Evolutionary conservation across 306 rosid genomes (phyloP).

Genomic region (Mimosa bimucronata): DNA sequence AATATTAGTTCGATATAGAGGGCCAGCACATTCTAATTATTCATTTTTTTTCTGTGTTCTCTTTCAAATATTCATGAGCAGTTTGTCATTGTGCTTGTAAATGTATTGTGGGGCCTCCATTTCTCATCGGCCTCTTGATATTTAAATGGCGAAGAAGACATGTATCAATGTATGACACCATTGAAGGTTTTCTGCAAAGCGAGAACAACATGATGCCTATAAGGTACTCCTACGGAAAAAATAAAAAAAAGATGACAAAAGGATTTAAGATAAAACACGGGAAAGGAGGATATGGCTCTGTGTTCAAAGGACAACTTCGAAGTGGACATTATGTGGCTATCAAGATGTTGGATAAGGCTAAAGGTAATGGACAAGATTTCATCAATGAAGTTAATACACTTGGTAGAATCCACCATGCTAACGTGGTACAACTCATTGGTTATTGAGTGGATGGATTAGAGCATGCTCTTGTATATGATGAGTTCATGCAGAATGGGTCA

Average conservation of each 20-base stretch:
- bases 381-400: slow-evolving; percentile 25
- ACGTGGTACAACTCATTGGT: slow-evolving; percentile 28
- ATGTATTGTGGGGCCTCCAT: not conserved
- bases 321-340: slow-evolving; percentile 31
- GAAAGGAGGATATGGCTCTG: slow-evolving; percentile 31
- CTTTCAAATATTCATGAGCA: not conserved
- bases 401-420: slow-evolving; percentile 40
- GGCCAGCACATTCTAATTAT: not conserved
- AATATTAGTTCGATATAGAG: not conserved
- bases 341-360: slow-evolving; percentile 31
- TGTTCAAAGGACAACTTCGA: slow-evolving; percentile 30
- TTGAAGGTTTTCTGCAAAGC: not conserved
- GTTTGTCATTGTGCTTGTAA: not conserved
- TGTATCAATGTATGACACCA: not conserved
- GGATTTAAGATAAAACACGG: slow-evolving; percentile 19
- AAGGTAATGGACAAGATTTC: slow-evolving; percentile 30
- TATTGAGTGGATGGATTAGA: not conserved
- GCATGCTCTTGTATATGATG: slow-evolving; percentile 9
- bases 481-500: slow-evolving; percentile 29
- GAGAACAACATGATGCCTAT: not conserved
- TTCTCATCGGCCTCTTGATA: not conserved
- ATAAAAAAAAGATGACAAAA: not conserved
- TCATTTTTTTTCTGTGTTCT: not conserved
- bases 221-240: slow-evolving; percentile 21
- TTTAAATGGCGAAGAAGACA: slow-evolving; percentile 10